Percentiles rank a stretch among this genome's conserved stretches.
Conservation (phyloP, 305 asterid genomes). For the Fraxinus velutina region DNA sequence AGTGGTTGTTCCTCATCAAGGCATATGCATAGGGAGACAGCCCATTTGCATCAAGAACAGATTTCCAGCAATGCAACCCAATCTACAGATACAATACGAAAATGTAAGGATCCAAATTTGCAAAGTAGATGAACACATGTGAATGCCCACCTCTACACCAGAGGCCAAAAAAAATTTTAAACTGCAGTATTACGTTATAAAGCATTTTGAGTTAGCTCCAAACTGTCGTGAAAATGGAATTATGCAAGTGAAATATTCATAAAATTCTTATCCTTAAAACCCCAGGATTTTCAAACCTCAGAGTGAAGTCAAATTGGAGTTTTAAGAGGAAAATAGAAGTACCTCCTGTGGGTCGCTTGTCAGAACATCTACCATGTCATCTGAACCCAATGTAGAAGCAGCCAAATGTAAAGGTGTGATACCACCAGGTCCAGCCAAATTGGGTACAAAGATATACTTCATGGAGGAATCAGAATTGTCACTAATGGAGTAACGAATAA, state of each 20-base stretch:
- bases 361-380: slow-evolving; percentile 60
- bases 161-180: not conserved
- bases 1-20: slow-evolving; percentile 59
- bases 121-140: not conserved
- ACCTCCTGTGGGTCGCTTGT: slow-evolving; percentile 82
- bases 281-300: not conserved
- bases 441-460: slow-evolving; percentile 52
- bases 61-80: slow-evolving; percentile 68
- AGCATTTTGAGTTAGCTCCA: not conserved
- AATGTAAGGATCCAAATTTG: not conserved
- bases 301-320: not conserved
- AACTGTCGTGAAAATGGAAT: not conserved
- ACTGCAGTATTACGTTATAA: not conserved
- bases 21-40: slow-evolving; percentile 75
- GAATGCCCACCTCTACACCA: not conserved
- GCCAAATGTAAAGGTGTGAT: slow-evolving; percentile 82
- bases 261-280: not conserved
- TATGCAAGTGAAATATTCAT: not conserved
- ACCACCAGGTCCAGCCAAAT: slow-evolving; percentile 81
- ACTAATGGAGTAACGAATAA: slow-evolving; percentile 43
- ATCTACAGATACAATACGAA: slow-evolving; percentile 36
- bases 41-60: slow-evolving; percentile 66
- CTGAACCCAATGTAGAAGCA: slow-evolving; percentile 58
- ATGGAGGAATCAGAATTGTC: slow-evolving; percentile 35
- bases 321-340: slow-evolving; percentile 11